Base-by-base conservation (phyloP, 495 filamentous ascomycete species). In the Neurospora intermedia region DNA sequence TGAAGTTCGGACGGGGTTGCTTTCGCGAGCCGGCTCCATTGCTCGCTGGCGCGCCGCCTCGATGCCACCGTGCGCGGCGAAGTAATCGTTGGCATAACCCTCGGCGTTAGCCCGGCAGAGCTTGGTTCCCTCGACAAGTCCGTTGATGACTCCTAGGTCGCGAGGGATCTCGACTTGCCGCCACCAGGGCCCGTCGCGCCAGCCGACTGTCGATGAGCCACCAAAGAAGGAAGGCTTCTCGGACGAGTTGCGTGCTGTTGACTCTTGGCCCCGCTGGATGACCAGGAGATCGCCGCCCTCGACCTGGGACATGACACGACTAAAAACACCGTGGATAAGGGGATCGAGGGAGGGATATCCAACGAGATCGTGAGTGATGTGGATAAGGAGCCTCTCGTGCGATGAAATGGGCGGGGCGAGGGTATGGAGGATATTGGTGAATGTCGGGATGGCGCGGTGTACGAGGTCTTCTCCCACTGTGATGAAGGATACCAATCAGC, bases 131-230 rank as follows among this genome's bases (percentile, higher is more conserved):
- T 97, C 94, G 35, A 91, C 85, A 0, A 94, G 82, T 27, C 96
- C 96, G 70, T 86, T 88, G 40, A 97, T 91, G 11, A 91, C 84
- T 72, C 93, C 91, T n/a, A 98, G 82, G 74, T 90, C 92, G 62
- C 96, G 90, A 69, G 90, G 87, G 38, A 84, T 85, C 54, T 89
- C 88, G 59, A 87, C 83, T 54, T 90, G 89, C 38, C 94, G 88
- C 94, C 96, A 99, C 96, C 96, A 99, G 1, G 96, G 96, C 0
- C 96, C 96, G 77, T 97, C 94, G 72, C 88, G 90, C 94, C 94
- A 97, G 70, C 91, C 90, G 71, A 83, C 83, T 1, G 81, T 77
- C 66, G 85, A 84, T 69, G 78, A 80, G 78, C 77, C 82, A 40
- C 91, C 87, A 48, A 83, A 85, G 73, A 90, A 93, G 40, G 85